Evolutionary conservation across 495 filamentous ascomycete genomes (phyloP).

Genomic region (Daldinia concentrica): DNA sequence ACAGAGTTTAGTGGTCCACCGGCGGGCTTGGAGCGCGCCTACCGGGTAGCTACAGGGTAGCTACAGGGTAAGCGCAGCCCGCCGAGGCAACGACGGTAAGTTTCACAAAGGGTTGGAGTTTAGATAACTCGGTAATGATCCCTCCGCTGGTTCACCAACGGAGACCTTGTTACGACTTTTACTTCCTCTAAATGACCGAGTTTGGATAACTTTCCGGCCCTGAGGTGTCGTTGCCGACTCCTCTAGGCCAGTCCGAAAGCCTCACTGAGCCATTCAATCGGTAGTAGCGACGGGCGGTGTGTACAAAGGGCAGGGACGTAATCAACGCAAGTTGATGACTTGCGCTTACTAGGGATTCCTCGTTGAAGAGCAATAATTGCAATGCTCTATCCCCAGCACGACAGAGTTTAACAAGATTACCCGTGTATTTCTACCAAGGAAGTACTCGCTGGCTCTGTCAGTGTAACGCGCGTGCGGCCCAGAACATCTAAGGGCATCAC

Average conservation of each 20-base stretch:
- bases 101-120: not conserved
- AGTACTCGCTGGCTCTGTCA: constrained; percentile 76
- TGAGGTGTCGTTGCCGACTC: constrained; percentile 70
- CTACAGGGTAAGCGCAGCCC: not conserved
- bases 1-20: constrained; percentile 3
- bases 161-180: constrained; percentile 82
- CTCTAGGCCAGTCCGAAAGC: constrained; percentile 72
- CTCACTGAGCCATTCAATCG: constrained; percentile 80
- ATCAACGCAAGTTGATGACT: constrained; percentile 79
- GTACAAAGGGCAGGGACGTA: constrained; percentile 78
- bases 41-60: constrained; percentile 4
- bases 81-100: not conserved
- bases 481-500: constrained; percentile 13
- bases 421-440: constrained; percentile 74
- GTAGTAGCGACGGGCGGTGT: constrained; percentile 74
- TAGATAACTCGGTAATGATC: constrained; percentile 8
- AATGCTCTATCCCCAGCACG: constrained; percentile 82
- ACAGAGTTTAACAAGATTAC: constrained; percentile 82
- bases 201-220: constrained; percentile 76
- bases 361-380: constrained; percentile 83
- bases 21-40: not conserved
- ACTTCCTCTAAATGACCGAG: constrained; percentile 79
- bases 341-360: constrained; percentile 79
- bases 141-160: constrained; percentile 71
- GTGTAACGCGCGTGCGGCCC: constrained; percentile 57